Evolutionary conservation across 116 monocot species (phyloP), one percentile per base, ranked within the genome.

Genomic region (Iris pallida): DNA sequence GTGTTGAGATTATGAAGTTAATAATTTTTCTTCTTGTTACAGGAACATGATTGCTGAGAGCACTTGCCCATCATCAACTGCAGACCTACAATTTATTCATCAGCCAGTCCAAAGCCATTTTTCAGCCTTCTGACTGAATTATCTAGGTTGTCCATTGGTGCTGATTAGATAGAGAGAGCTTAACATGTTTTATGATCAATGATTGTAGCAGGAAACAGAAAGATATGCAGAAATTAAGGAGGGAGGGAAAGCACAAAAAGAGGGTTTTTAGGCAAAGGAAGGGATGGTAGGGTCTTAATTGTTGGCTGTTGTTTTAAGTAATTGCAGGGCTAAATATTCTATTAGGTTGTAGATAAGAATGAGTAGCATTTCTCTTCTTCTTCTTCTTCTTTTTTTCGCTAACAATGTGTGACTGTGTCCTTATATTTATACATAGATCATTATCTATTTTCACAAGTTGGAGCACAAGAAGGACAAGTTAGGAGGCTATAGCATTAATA

Each of bases 11-110:
- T 47, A 6, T 42, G 12, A 40, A 20, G 10, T 20, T 41, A 53
- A 30, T 47, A 43, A 40, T 47, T 15, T 18, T 13, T 2, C 6
- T n/a, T 20, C 53, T 65, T 57, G 12, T 55, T 61, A 49, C 86
- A 92, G 92, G 83, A 81, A 74, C 68, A 18, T 77, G 73, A 62
- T 81, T 18, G 61, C 59, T 7, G 79, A 79, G 15, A 86, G 86
- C 48, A 66, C 54, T 53, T 45, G 65, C 44, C 76, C 53, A 52
- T 70, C 73, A 6, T 7, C 75, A 15, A 64, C 70, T 8, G 40
- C 72, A 55, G 86, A 79, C 42, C 55, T 83, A 18, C 88, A 86
- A 59, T 73, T 83, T 8, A 68, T 81, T 61, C 81, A 85, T 16
- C 88, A 83, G 46, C 79, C 71, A 51, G 12, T 76, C 0, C 73